phyloP scores from a whole-genome alignment of 352 stramenopile genomes.

The Phytophthora aleatoria region DNA sequence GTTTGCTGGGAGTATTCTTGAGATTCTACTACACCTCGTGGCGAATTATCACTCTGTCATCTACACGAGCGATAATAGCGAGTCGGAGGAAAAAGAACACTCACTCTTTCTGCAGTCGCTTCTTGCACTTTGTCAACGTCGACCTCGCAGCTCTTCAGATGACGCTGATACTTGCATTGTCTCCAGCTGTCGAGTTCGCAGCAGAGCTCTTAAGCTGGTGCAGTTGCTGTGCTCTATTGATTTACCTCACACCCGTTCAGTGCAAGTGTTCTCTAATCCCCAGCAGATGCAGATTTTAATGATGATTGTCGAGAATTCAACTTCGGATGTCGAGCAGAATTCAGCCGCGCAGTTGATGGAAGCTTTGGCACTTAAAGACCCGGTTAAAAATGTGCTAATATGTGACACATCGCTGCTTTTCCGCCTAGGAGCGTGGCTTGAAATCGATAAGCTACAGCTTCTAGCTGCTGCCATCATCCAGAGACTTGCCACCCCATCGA shows the following conservation, averaged over 20 bases:
- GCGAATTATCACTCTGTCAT: constrained; percentile 22
- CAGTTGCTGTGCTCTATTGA: constrained; percentile 40
- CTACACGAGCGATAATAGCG: constrained; percentile 18
- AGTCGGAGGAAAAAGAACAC: constrained; percentile 19
- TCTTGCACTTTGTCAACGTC: constrained; percentile 20
- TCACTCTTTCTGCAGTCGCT: constrained; percentile 19
- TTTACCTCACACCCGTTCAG: constrained; percentile 18
- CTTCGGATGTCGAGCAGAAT: constrained; percentile 26
- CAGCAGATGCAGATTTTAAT: constrained; percentile 32
- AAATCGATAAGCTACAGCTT: constrained; percentile 12
- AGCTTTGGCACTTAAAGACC: constrained; percentile 26
- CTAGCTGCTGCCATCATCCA: constrained; percentile 16
- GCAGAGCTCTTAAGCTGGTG: constrained; percentile 25
- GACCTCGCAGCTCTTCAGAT: neutral
- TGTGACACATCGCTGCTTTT: constrained; percentile 12
- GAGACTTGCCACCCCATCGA: constrained; percentile 11
- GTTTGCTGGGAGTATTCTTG: constrained; percentile 11
- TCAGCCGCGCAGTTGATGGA: constrained; percentile 29
- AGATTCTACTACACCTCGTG: constrained; percentile 21
- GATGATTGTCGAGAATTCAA: constrained; percentile 34
- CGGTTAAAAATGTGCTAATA: constrained; percentile 20
- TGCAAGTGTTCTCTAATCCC: constrained; percentile 27
- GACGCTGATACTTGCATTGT: constrained; percentile 14
- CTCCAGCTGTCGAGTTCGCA: constrained; percentile 23
- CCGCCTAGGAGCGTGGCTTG: constrained; percentile 21